Percentiles rank a stretch among this genome's conserved stretches.
These are phyloP conservation scores for Hypoxylon crocopeplum DNA, from an alignment of 495 filamentous ascomycete genomes.

Conservation along the genomic window DNA sequence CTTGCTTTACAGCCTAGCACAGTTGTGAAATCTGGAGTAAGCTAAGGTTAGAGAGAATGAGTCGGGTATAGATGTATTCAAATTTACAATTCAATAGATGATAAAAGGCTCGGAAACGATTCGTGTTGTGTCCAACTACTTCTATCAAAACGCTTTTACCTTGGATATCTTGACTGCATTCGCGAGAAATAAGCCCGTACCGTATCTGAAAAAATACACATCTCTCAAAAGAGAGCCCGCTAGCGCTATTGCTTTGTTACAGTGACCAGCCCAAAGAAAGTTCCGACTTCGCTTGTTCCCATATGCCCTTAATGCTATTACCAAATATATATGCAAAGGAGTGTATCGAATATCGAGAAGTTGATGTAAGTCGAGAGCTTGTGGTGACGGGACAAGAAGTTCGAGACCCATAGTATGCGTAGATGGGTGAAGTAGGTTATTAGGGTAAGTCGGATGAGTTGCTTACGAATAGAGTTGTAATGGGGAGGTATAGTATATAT, in stretches of 20 bases:
- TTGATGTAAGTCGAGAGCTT: not conserved
- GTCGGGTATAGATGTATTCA: too few species aligned
- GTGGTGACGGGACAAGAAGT: not conserved
- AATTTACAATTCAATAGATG: too few species aligned
- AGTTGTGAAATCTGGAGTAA: too few species aligned
- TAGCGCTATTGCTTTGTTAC: slow-evolving; percentile 32
- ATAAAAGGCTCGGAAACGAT: too few species aligned
- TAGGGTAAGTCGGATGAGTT: not conserved
- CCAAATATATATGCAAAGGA: slow-evolving; percentile 29
- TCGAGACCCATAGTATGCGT: not conserved
- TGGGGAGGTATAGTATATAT: not conserved
- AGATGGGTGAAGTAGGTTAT: not conserved
- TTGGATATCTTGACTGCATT: slow-evolving; percentile 8
- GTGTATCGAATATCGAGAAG: slow-evolving; percentile 19
- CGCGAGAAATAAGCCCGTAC: slow-evolving; percentile 4
- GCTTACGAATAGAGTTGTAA: not conserved
- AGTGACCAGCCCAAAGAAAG: slow-evolving; percentile 20
- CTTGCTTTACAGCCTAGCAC: too few species aligned
- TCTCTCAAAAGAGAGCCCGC: slow-evolving; percentile 3
- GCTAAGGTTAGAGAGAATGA: too few species aligned
- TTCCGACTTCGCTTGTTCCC: slow-evolving; percentile 24
- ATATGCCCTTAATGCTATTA: slow-evolving; percentile 30
- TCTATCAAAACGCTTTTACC: slow-evolving; percentile 13
- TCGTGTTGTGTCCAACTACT: slow-evolving; percentile 1
- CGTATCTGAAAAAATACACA: slow-evolving; percentile 11